These are phyloP conservation scores for Elymus sibiricus DNA, from an alignment of 176 grass and related monocot genomes.

Conservation along the genomic window DNA sequence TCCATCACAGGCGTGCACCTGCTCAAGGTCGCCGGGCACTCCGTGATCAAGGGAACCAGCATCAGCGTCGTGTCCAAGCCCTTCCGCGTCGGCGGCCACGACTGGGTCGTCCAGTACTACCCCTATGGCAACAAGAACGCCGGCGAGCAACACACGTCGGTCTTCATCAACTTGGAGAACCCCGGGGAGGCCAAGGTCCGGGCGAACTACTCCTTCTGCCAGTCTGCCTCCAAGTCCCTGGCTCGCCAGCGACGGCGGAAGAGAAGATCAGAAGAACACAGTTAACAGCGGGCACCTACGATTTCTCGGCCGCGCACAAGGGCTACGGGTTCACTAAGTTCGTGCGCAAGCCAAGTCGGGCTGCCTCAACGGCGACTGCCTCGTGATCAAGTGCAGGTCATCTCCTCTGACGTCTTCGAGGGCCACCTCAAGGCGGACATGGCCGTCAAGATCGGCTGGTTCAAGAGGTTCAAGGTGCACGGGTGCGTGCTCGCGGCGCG, in stretches of 20 bases:
- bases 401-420: neutral
- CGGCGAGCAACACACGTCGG: neutral
- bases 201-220: neutral
- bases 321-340: neutral
- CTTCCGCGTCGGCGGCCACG: neutral
- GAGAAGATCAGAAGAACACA: neutral
- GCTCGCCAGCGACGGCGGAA: neutral
- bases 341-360: neutral
- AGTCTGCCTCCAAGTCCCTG: no score
- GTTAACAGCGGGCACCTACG: neutral
- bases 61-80: neutral
- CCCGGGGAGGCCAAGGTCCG: neutral
- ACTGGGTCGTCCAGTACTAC: neutral
- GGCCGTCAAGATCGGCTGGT: neutral
- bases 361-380: neutral
- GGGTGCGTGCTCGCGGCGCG: constrained; percentile 11
- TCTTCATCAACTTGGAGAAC: neutral
- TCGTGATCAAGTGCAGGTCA: neutral
- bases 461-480: constrained; percentile 12
- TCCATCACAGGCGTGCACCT: neutral
- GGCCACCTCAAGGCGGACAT: no score
- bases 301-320: neutral
- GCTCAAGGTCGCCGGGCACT: neutral
- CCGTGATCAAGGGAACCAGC: neutral
- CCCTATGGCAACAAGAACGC: neutral